Conservation (phyloP, 331 rosid genomes). For the Acacia pycnantha region DNA sequence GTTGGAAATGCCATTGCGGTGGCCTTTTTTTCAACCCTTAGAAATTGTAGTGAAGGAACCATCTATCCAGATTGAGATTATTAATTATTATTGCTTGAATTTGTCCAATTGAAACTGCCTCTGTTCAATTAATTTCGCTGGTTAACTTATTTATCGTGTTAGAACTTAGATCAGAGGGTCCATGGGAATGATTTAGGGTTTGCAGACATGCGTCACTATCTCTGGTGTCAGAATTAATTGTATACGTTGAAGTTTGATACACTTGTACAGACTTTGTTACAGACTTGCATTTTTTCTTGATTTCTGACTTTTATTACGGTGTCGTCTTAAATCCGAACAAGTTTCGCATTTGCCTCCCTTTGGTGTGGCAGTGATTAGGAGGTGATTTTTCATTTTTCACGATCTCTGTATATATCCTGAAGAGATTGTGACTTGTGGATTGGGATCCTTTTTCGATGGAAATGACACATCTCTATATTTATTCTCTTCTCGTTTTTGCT, state of each 20-base stretch:
- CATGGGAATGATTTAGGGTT: conserved; percentile 1
- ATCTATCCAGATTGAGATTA: neutral
- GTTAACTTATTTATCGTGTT: conserved; percentile 3
- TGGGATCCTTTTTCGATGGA: neutral
- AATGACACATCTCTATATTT: neutral
- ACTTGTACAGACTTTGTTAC: conserved; percentile 46
- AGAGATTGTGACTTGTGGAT: neutral
- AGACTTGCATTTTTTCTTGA: neutral
- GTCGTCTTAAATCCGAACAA: neutral
- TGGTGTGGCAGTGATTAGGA: neutral
- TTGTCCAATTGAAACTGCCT: conserved; percentile 16
- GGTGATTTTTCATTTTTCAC: neutral
- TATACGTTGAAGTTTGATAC: conserved; percentile 30
- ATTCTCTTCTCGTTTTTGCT: neutral
- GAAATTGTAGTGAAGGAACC: conserved; percentile 5
- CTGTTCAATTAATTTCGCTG: neutral
- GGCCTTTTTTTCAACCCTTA: conserved; percentile 68
- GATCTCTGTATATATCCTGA: neutral
- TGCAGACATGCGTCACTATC: conserved; percentile 17
- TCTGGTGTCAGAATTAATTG: conserved; percentile 25
- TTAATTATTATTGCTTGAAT: neutral
- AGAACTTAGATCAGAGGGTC: neutral
- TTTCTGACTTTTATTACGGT: neutral
- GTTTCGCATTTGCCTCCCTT: neutral
- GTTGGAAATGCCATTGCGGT: conserved; percentile 82